Conservation (phyloP, 139 green algal species). For the Volvox reticuliferus region DNA sequence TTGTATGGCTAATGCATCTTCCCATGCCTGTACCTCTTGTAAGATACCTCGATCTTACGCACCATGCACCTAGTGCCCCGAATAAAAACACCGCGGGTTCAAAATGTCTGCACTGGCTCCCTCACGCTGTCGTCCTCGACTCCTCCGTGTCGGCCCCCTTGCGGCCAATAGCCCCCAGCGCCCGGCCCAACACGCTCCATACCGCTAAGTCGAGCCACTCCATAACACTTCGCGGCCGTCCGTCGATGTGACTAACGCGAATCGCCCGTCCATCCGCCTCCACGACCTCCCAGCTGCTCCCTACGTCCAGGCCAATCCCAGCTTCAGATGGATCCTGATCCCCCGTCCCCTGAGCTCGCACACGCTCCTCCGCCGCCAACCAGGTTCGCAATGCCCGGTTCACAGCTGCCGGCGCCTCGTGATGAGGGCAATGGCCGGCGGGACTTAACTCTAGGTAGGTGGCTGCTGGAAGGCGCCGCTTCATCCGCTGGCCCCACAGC, state of each 20-base stretch:
- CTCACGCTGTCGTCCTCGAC: not conserved
- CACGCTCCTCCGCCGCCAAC: slow-evolving; percentile 29
- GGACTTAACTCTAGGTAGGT: slow-evolving; percentile 72
- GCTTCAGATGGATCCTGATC: not conserved
- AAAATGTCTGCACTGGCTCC: not conserved
- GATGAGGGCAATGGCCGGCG: slow-evolving; percentile 75
- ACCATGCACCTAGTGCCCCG: too few relatives aligned
- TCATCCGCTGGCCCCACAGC: slow-evolving; percentile 68
- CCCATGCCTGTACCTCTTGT: too few relatives aligned
- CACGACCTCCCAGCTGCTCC: not conserved
- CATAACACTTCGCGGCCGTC: slow-evolving; percentile 42
- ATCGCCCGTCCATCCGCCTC: slow-evolving; percentile 51
- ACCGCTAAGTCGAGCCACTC: slow-evolving; percentile 49
- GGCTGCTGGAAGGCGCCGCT: slow-evolving; percentile 12
- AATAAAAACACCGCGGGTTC: too few relatives aligned
- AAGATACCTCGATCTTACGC: too few relatives aligned
- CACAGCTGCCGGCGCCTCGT: slow-evolving; percentile 67
- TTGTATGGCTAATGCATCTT: too few relatives aligned
- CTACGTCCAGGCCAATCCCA: not conserved
- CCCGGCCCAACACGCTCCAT: slow-evolving; percentile 18
- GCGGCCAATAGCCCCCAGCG: slow-evolving; percentile 27
- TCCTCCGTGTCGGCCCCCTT: not conserved
- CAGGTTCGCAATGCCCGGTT: slow-evolving; percentile 38
- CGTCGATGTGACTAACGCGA: slow-evolving; percentile 47
- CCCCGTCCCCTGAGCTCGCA: not conserved